Percentiles rank a stretch among this genome's conserved stretches.
phyloP scores from a whole-genome alignment of 2,329 filamentous ascomycete species.

The Pseudofabraea citricarpa region DNA sequence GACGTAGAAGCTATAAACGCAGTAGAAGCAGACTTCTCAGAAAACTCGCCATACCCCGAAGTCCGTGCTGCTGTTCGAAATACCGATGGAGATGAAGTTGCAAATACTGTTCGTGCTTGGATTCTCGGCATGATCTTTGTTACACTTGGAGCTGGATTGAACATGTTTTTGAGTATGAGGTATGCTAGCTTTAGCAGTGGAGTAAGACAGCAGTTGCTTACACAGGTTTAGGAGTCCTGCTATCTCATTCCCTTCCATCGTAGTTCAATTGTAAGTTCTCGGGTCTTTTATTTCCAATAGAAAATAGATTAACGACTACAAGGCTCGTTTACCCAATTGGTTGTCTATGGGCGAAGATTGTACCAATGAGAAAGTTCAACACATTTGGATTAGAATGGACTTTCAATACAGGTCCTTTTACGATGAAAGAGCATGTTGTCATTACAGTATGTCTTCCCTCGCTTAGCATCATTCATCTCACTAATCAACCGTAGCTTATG shows the following conservation, averaged over 20 bases:
- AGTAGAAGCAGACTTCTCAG: slow-evolving; percentile 35
- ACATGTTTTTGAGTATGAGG: slow-evolving; percentile 12
- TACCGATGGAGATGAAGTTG: slow-evolving; percentile 58
- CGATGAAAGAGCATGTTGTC: slow-evolving; percentile 13
- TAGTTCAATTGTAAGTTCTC: slow-evolving; percentile 6
- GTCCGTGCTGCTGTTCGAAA: slow-evolving; percentile 51
- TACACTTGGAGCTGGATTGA: slow-evolving; percentile 7
- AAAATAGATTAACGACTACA: slow-evolving; percentile 31
- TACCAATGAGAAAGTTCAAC: slow-evolving; percentile 29
- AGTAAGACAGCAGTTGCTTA: too few species aligned
- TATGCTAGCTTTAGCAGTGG: background rate
- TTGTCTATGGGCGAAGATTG: slow-evolving; percentile 5
- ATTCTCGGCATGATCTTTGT: slow-evolving; percentile 44
- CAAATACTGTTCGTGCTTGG: slow-evolving; percentile 62
- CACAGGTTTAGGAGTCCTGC: slow-evolving; percentile 9
- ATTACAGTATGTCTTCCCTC: slow-evolving; percentile 48
- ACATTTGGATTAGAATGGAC: slow-evolving; percentile 68
- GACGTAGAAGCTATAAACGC: slow-evolving; percentile 29
- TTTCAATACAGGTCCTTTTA: slow-evolving; percentile 27
- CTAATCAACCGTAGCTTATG: too few species aligned
- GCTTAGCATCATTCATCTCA: too few species aligned
- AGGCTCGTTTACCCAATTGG: slow-evolving; percentile 27
- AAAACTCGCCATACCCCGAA: slow-evolving; percentile 63
- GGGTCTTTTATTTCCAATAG: background rate
- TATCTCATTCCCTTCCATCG: slow-evolving; percentile 5